Evolutionary conservation across 768 basidiomycete genomes (phyloP).

Genomic region (Baorangia bicolor): DNA sequence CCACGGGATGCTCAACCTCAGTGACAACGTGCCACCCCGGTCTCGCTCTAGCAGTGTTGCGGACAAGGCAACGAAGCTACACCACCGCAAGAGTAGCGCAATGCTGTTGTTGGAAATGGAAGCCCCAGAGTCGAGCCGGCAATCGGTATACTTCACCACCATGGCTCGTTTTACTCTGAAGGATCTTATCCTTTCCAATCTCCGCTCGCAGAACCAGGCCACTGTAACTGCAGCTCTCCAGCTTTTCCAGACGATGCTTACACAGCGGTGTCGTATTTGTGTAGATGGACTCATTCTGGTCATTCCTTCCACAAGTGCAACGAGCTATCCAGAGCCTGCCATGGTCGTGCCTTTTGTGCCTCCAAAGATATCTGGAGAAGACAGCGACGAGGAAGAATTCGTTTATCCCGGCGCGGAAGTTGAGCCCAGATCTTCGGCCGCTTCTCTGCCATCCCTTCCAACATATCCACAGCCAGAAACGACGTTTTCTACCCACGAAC

Average conservation of each 20-base stretch:
- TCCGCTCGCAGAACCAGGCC: slow-evolving; percentile 62
- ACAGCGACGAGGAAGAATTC: slow-evolving; percentile 53
- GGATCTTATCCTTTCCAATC: slow-evolving; percentile 80
- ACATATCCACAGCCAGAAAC: slow-evolving; percentile 64
- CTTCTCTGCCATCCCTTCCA: slow-evolving; percentile 26
- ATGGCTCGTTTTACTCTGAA: slow-evolving; percentile 89
- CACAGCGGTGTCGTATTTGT: slow-evolving; percentile 62
- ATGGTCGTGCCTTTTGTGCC: slow-evolving; percentile 31
- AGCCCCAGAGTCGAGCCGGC: slow-evolving; percentile 66
- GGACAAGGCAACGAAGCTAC: slow-evolving; percentile 46
- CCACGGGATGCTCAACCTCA: slow-evolving; percentile 43
- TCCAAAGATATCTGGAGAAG: slow-evolving; percentile 32
- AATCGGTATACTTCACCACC: slow-evolving; percentile 81
- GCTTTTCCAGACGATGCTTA: slow-evolving; percentile 73
- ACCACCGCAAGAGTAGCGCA: slow-evolving; percentile 79
- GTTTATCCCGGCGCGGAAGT: slow-evolving; percentile 38
- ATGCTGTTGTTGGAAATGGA: slow-evolving; percentile 90
- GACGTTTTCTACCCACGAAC: slow-evolving; percentile 78
- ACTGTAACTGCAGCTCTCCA: slow-evolving; percentile 78
- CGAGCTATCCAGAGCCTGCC: slow-evolving; percentile 66
- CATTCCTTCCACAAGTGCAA: slow-evolving; percentile 68
- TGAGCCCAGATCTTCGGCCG: slow-evolving; percentile 14
- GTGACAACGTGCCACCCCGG: slow-evolving; percentile 34
- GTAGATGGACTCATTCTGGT: slow-evolving; percentile 70
- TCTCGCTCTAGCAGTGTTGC: slow-evolving; percentile 27